Conservation (phyloP, 2,329 filamentous ascomycete genomes). For the Thielaviopsis ethacetica region DNA sequence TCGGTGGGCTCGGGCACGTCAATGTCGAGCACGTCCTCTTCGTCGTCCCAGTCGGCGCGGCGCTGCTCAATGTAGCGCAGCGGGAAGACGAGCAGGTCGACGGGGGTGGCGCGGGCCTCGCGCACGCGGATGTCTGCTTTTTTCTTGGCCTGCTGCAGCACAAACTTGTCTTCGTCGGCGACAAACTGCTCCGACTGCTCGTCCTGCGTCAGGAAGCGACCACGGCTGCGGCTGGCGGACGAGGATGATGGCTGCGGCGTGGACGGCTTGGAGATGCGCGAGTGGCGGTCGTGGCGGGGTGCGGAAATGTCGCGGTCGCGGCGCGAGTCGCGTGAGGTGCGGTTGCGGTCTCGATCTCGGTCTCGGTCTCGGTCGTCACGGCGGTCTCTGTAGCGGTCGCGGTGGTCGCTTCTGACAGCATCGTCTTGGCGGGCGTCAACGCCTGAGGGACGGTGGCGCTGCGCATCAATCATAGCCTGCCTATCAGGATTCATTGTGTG, state of each 20-base stretch:
- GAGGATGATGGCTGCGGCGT: slow-evolving; percentile 16
- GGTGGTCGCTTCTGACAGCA: neutral
- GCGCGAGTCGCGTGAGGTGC: neutral
- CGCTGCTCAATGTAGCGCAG: slow-evolving; percentile 76
- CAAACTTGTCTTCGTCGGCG: slow-evolving; percentile 88
- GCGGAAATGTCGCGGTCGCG: slow-evolving; percentile 32
- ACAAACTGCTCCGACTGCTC: slow-evolving; percentile 72
- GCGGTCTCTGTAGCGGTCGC: neutral
- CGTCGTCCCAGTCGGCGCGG: slow-evolving; percentile 71
- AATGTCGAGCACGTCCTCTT: slow-evolving; percentile 55
- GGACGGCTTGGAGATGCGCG: slow-evolving; percentile 38
- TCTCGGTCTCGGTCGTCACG: no score
- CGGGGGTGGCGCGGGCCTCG: slow-evolving; percentile 76
- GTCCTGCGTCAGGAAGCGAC: slow-evolving; percentile 50
- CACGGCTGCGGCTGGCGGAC: slow-evolving; percentile 12
- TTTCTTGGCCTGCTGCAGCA: slow-evolving; percentile 92
- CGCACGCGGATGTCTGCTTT: slow-evolving; percentile 91
- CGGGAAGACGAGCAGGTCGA: slow-evolving; percentile 87
- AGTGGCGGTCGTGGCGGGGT: slow-evolving; percentile 37
- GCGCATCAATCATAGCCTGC: slow-evolving; percentile 35
- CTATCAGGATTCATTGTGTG: slow-evolving; percentile 36
- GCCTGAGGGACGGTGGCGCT: neutral
- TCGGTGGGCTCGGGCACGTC: slow-evolving; percentile 64
- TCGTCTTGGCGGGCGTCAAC: neutral
- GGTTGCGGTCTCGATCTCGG: neutral